These are phyloP conservation scores for Ceratocystis papillata DNA, from an alignment of 2,329 filamentous ascomycete species.

Conservation along the genomic window DNA sequence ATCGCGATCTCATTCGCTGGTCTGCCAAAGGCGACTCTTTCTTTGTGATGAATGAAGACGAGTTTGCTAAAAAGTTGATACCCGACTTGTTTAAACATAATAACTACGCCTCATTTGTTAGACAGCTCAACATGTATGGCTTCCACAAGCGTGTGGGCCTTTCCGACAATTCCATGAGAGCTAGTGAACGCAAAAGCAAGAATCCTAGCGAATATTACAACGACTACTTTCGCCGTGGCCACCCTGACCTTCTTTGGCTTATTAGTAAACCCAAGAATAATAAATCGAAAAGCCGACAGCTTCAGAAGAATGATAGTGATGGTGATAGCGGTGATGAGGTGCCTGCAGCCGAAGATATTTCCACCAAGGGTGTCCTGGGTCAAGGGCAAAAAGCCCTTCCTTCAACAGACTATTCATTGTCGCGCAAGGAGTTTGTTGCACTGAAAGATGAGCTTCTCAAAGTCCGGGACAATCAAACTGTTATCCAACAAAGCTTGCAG, in stretches of 20 bases:
- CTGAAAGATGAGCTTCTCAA: slow-evolving; percentile 71
- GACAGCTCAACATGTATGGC: slow-evolving; percentile 93
- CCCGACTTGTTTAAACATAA: slow-evolving; percentile 99
- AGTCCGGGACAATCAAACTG: slow-evolving; percentile 73
- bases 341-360: slow-evolving; percentile 34
- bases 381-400: slow-evolving; percentile 20
- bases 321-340: slow-evolving; percentile 55
- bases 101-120: slow-evolving; percentile 93
- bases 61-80: slow-evolving; percentile 93
- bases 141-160: slow-evolving; percentile 93
- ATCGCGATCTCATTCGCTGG: slow-evolving; percentile 92
- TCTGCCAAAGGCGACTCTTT: slow-evolving; percentile 94
- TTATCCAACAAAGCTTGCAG: slow-evolving; percentile 69
- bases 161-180: slow-evolving; percentile 94
- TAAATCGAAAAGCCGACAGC: slow-evolving; percentile 48
- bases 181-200: slow-evolving; percentile 93
- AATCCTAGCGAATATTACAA: slow-evolving; percentile 98
- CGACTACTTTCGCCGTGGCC: slow-evolving; percentile 85
- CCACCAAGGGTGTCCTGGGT: slow-evolving; percentile 21
- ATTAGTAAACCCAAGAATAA: slow-evolving; percentile 89
- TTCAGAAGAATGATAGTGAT: slow-evolving; percentile 56
- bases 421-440: slow-evolving; percentile 62
- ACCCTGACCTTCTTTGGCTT: slow-evolving; percentile 86
- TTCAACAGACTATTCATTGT: slow-evolving; percentile 30
- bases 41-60: slow-evolving; percentile 91